Conservation (phyloP, 495 filamentous ascomycete genomes). For the Talaromyces borbonicus region DNA sequence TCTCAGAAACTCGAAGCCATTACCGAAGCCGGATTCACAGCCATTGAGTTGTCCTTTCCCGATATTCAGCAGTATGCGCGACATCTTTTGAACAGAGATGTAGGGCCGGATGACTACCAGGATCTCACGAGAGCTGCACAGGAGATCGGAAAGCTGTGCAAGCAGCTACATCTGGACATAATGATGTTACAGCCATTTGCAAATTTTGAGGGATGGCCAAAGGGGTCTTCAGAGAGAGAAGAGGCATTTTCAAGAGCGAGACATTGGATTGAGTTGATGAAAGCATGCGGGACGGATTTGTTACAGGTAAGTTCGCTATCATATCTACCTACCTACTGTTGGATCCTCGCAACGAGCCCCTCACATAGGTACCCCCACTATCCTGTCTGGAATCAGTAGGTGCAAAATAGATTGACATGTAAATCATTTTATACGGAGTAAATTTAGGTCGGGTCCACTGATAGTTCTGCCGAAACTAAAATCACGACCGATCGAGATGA, state of each 20-base stretch:
- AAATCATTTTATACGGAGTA: background rate
- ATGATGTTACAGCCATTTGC: constrained; percentile 72
- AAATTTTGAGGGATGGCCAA: constrained; percentile 71
- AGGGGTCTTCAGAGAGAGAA: constrained; percentile 43
- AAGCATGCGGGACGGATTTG: constrained; percentile 57
- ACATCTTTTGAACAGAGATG: constrained; percentile 35
- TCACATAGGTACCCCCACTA: too few species aligned
- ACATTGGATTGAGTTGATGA: constrained; percentile 68
- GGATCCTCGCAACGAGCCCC: too few species aligned
- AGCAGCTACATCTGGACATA: constrained; percentile 44
- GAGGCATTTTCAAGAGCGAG: constrained; percentile 56
- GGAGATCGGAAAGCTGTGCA: constrained; percentile 43
- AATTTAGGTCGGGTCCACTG: constrained; percentile 56
- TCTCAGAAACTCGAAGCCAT: constrained; percentile 59
- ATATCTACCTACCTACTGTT: too few species aligned
- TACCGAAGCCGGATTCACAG: constrained; percentile 53
- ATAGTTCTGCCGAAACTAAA: constrained; percentile 38
- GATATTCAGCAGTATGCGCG: constrained; percentile 59
- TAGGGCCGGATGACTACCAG: constrained; percentile 46
- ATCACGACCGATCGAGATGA: constrained; percentile 37
- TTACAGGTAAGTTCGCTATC: constrained; percentile 44
- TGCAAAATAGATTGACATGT: too few species aligned
- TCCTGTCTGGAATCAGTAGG: too few species aligned
- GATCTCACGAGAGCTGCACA: constrained; percentile 39
- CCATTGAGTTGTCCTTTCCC: constrained; percentile 67